phyloP scores from a whole-genome alignment of 1,284 basidiomycete genomes.

The Papiliotrema terrestris region DNA sequence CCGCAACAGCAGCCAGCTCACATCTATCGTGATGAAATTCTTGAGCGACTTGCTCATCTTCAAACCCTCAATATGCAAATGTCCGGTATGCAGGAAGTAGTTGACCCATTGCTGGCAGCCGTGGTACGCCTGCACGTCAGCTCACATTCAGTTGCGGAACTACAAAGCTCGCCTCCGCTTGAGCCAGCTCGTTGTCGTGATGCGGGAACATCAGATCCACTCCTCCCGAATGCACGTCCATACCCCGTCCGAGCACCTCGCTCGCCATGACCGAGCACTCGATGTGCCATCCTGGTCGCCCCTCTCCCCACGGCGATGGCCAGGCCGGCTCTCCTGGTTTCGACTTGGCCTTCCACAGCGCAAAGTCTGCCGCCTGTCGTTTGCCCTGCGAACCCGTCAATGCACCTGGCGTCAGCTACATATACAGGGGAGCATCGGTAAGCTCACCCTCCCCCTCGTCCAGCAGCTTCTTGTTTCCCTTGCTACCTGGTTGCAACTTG shows the following conservation, averaged over 20 bases:
- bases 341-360: conserved; percentile 89
- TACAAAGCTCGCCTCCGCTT: conserved; percentile 69
- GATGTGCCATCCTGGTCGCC: conserved; percentile 99
- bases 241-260: conserved; percentile 82
- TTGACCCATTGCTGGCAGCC: conserved; percentile 94
- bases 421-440: background rate
- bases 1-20: no score
- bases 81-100: conserved; percentile 98
- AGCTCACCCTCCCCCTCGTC: conserved; percentile 85
- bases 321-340: conserved; percentile 98
- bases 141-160: conserved; percentile 1
- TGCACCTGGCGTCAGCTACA: conserved; percentile 53
- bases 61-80: conserved; percentile 95
- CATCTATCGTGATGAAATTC: conserved; percentile 98
- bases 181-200: conserved; percentile 98
- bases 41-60: conserved; percentile 99
- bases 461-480: conserved; percentile 83
- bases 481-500: conserved; percentile 92
- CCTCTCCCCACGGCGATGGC: conserved; percentile 93
- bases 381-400: conserved; percentile 63
- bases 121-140: conserved; percentile 70
- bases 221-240: conserved; percentile 98
- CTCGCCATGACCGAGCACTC: conserved; percentile 99
- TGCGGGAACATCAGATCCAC: conserved; percentile 97
- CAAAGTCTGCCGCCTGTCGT: conserved; percentile 72